phyloP scores from a whole-genome alignment of 2,329 filamentous ascomycete genomes.

The Ascosphaera aggregata region DNA sequence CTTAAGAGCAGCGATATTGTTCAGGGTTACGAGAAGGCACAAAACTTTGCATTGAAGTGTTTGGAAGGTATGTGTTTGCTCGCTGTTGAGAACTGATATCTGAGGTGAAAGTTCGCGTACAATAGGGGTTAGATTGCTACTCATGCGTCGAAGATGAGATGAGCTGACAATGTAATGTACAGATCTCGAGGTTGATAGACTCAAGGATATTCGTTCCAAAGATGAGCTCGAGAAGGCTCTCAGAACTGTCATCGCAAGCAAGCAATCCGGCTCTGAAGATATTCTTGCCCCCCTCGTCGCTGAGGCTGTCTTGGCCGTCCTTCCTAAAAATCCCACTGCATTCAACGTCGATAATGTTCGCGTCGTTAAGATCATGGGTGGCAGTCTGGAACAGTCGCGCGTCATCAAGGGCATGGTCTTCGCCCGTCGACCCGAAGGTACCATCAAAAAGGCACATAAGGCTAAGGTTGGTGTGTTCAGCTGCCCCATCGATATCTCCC shows the following conservation, averaged over 20 bases:
- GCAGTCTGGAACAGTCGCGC: slow-evolving; percentile 75
- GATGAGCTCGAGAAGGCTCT: slow-evolving; percentile 85
- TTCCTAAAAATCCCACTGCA: slow-evolving; percentile 84
- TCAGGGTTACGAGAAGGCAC: slow-evolving; percentile 84
- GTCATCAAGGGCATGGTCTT: slow-evolving; percentile 99
- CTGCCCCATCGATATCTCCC: slow-evolving; percentile 82
- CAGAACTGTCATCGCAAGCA: slow-evolving; percentile 83
- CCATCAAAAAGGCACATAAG: slow-evolving; percentile 70
- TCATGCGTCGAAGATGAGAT: no score
- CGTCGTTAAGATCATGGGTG: slow-evolving; percentile 99
- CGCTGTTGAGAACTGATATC: no score
- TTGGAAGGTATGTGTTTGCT: slow-evolving; percentile 42
- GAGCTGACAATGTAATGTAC: no score
- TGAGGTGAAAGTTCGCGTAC: no score
- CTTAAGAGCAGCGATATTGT: slow-evolving; percentile 97
- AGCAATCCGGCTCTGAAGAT: slow-evolving; percentile 87
- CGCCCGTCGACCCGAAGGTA: slow-evolving; percentile 78
- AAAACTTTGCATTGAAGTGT: slow-evolving; percentile 61
- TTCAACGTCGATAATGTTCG: slow-evolving; percentile 99
- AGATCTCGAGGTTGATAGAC: slow-evolving; percentile 76
- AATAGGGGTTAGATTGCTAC: no score
- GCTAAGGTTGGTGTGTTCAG: slow-evolving; percentile 96
- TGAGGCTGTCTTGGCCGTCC: slow-evolving; percentile 59
- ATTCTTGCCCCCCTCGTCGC: slow-evolving; percentile 69
- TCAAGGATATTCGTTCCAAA: slow-evolving; percentile 59